Evolutionary conservation across 768 basidiomycete genomes (phyloP), one percentile per base, ranked within the genome.

Genomic region (Termitomyces sp.): DNA sequence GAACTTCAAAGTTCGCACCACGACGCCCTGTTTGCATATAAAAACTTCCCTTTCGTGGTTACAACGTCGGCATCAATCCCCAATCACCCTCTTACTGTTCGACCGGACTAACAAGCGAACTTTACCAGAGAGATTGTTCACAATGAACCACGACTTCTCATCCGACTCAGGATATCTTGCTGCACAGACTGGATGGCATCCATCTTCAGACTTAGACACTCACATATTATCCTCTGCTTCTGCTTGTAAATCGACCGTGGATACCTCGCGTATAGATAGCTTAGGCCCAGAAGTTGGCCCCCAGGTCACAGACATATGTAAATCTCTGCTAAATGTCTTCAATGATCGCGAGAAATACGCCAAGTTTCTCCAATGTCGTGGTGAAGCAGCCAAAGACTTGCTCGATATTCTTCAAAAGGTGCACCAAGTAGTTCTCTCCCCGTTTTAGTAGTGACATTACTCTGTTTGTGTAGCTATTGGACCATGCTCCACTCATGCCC

Each of bases 391-490:
- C 25, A 25, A 25, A 25, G 25, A 25, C 25, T 25, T 25, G 25
- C 25, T 25, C 25, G 25, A 25, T 25, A 25, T 25, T 25, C 25
- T 25, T 25, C 25, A 25, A 25, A 25, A 25, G 25, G 25, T 25
- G 25, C 25, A 25, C 25, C 25, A 25, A 25, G 25, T 25, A 25
- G 25, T 25, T n/a, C 48, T 25, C 25, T 25, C 25, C 25, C 25
- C 25, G 25, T 25, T 25, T 25, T 25, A 8, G 34, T 38, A 20
- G 10, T 29, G 14, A 20, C 38, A 25, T 42, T 45, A n/a, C 37
- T 60, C 57, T 62, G 36, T 65, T 25, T 57, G 31, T 32, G 10
- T 43, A 66, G 65, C 34, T 62, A 20, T 48, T 72, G 42, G 70
- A 70, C 25, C 25, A 25, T 25, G 25, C 25, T 25, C 25, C 25